These are phyloP conservation scores for Turnera subulata DNA, from an alignment of 345 rosid species.

Conservation along the genomic window DNA sequence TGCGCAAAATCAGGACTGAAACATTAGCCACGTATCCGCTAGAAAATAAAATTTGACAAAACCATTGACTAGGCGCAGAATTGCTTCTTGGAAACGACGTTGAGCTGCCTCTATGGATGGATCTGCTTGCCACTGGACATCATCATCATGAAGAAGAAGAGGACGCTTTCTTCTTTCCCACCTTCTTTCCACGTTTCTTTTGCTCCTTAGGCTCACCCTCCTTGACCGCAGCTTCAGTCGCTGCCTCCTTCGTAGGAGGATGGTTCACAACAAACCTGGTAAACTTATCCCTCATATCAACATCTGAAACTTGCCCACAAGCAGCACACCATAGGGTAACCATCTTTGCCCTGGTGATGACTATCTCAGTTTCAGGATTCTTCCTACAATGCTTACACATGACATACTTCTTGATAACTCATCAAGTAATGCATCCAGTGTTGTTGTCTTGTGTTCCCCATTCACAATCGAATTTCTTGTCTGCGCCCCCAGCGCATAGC, in stretches of 20 bases:
- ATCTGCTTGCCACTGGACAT: constrained; percentile 80
- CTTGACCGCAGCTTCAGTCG: constrained; percentile 55
- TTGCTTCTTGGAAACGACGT: constrained; percentile 75
- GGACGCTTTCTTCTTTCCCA: constrained; percentile 47
- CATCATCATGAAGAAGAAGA: constrained; percentile 55
- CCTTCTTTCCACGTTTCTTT: constrained; percentile 59
- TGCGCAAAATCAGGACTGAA: no score
- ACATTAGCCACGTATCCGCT: no score
- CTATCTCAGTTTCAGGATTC: constrained; percentile 83
- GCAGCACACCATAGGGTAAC: constrained; percentile 73
- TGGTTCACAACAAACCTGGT: constrained; percentile 68
- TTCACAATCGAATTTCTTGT: constrained; percentile 72
- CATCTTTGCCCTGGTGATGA: constrained; percentile 70
- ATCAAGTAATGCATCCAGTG: constrained; percentile 73
- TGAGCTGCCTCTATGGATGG: constrained; percentile 75
- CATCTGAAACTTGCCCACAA: constrained; percentile 75
- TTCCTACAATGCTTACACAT: constrained; percentile 90
- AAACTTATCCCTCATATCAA: constrained; percentile 84
- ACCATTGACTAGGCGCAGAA: no score
- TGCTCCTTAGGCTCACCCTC: constrained; percentile 85
- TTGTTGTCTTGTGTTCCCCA: constrained; percentile 72
- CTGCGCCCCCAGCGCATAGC: constrained; percentile 91
- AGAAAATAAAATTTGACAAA: no score
- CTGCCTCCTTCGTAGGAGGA: constrained; percentile 68
- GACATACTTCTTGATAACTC: constrained; percentile 79